Base-by-base conservation (phyloP, 1,284 basidiomycete species). In the Coriolopsis trogii region DNA sequence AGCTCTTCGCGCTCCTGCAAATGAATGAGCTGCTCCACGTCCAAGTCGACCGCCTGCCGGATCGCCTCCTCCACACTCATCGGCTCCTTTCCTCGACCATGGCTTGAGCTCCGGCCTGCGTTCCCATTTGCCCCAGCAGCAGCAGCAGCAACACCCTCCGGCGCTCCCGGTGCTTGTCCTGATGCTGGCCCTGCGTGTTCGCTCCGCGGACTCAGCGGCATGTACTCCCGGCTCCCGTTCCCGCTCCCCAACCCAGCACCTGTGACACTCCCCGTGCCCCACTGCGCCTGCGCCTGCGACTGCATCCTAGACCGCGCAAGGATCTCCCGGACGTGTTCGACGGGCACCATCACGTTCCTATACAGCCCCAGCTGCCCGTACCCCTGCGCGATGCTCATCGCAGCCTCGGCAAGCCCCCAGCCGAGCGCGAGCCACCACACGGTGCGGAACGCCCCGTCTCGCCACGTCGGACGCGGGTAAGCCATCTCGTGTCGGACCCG, bases 361-460 rank as follows among this genome's bases (percentile, higher is more conserved):
- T 91, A 91, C 10, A 86, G 69, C 12, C 72, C 70, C 37, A 91
- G 76, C 30, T 81, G 79, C 43, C 78, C 77, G 63, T 89, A 91
- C 3, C 86, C 87, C 64, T 90, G 88, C 44, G 73, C 70, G 46
- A 89, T 74, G 10, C 81, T 80, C 3, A 82, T 80, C 16, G 77
- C 60, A 6, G 83, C 82, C 59, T 89, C 89, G 6, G 82, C 83
- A 6, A 78, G 68, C 13, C 84, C 84, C 80, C 84, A 88, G 0
- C 85, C 85, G 2, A 91, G 71, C 2, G 84, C 84, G 24, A 87
- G 68, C 83, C 85, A 89, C 87, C 89, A 90, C 6, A 86, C 80
- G 21, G 80, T 75, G 18, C 69, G 66, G 69, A 91, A 91, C 3
- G 80, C 78, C 1, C 73, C 67, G 59, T 88, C 82, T 44, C 68